Conservation (phyloP, 1,284 basidiomycete genomes). For the Mycosarcoma mackinlayi region DNA sequence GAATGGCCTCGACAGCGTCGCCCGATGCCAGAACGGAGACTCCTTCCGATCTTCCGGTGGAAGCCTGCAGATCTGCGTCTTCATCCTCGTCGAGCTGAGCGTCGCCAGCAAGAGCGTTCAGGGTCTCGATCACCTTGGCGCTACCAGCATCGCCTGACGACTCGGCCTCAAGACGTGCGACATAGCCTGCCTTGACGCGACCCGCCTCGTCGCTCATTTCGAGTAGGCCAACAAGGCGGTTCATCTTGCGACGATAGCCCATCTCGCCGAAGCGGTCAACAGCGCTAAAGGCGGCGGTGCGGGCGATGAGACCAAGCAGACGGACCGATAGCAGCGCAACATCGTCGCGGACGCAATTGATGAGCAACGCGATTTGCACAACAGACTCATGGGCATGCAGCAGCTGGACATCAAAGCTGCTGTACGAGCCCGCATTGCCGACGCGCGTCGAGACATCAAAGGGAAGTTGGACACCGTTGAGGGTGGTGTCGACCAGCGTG, state of each 20-base stretch:
- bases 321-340: slow-evolving; percentile 83
- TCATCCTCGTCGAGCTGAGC: slow-evolving; percentile 70
- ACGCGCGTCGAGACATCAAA: slow-evolving; percentile 51
- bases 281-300: slow-evolving; percentile 72
- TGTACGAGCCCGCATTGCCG: slow-evolving; percentile 72
- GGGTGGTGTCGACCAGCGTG: slow-evolving; percentile 74
- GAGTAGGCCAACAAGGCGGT: slow-evolving; percentile 79
- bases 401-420: slow-evolving; percentile 77
- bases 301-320: slow-evolving; percentile 77
- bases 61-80: slow-evolving; percentile 72
- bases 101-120: slow-evolving; percentile 69
- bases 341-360: slow-evolving; percentile 79
- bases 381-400: slow-evolving; percentile 80
- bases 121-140: slow-evolving; percentile 59
- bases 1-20: slow-evolving; percentile 75
- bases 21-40: slow-evolving; percentile 65
- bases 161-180: slow-evolving; percentile 75
- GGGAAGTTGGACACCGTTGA: slow-evolving; percentile 36
- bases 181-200: slow-evolving; percentile 84
- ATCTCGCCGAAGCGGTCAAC: slow-evolving; percentile 72
- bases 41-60: slow-evolving; percentile 69
- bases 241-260: slow-evolving; percentile 69
- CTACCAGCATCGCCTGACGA: slow-evolving; percentile 54
- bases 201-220: slow-evolving; percentile 85
- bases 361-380: slow-evolving; percentile 84